Base-by-base conservation (phyloP, 768 basidiomycete species). In the Mrakia hoshinonis region DNA sequence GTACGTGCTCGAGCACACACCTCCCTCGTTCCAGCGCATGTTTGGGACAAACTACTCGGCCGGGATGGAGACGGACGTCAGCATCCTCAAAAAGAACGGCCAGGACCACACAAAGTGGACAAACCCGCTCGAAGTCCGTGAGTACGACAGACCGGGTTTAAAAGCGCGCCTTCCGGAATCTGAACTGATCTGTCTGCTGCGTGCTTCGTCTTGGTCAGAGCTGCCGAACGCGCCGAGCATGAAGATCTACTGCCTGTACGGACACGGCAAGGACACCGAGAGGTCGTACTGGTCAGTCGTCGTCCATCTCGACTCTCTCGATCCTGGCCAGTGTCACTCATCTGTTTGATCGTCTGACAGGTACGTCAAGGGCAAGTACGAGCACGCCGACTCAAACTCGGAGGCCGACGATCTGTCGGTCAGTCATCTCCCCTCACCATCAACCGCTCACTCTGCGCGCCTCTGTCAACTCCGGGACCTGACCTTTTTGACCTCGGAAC, bases 231-330 rank as follows among this genome's bases (percentile, higher is more conserved):
- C 96, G 0, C 93, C 95, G 0, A 89, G 88, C 5, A 89, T 96
- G 87, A 91, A 88, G 77, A 87, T 95, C 36, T 90, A 87, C 78
- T 97, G 94, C 74, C 85, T 93, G 2, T 97, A 98, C 81, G 95
- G 95, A 0, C 88, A 91, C 75, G 95, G 95, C 24, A 97, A 97
- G 77, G 90, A 93, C 75, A 99, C 93, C 0, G 93, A 96, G 88
- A 84, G 91, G 60, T 93, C 91, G 38, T 94, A 94, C 78, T 93
- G 89, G 90, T 88, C 75, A 64, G 79, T 75, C n/a, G 6, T 4
- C 46, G 22, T 61, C 11, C 67, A n/a, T 58, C 39, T 38, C 11
- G 12, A n/a, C 29, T 60, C 26, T 2, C 43, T 26, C 12, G 2
- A 43, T 4, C 5, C 46, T 10, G 55, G 55, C 15, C 26, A n/a